These are phyloP conservation scores for Williopsis jadinii DNA, from an alignment of 1,139 yeast species.

Conservation along the genomic window DNA sequence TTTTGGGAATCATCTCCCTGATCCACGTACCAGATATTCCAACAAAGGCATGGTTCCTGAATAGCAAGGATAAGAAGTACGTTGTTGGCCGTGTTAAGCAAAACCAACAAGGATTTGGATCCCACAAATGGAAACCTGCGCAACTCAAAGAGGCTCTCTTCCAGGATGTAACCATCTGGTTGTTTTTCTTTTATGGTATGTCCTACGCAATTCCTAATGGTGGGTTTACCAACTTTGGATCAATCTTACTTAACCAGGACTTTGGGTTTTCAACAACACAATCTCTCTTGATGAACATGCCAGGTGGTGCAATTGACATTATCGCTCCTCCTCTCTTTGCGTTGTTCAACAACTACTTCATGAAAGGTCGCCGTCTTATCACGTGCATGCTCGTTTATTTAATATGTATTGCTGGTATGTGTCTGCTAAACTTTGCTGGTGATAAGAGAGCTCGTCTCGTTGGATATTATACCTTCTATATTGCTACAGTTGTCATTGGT, in stretches of 20 bases:
- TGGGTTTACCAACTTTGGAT: slow-evolving; percentile 39
- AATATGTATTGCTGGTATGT: slow-evolving; percentile 6
- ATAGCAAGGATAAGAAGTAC: slow-evolving; percentile 42
- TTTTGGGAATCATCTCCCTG: slow-evolving; percentile 36
- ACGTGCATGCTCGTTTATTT: slow-evolving; percentile 5
- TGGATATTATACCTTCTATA: slow-evolving; percentile 31
- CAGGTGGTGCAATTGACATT: slow-evolving; percentile 32
- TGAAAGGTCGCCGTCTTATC: slow-evolving; percentile 3
- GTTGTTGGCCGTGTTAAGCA: slow-evolving; percentile 43
- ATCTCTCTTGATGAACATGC: slow-evolving; percentile 33
- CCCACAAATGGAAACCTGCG: slow-evolving; percentile 41
- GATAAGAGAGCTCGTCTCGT: slow-evolving; percentile 21
- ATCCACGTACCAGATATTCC: slow-evolving; percentile 40
- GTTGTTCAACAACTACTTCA: slow-evolving; percentile 2
- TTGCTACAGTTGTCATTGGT: slow-evolving; percentile 5
- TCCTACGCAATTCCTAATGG: slow-evolving; percentile 45
- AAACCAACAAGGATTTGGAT: slow-evolving; percentile 51
- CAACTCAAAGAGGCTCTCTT: slow-evolving; percentile 38
- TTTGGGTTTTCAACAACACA: slow-evolving; percentile 29
- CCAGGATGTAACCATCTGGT: slow-evolving; percentile 37
- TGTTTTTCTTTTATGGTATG: slow-evolving; percentile 34
- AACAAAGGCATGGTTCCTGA: slow-evolving; percentile 42
- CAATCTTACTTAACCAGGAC: slow-evolving; percentile 31
- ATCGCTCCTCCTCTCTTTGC: slow-evolving; percentile 8
- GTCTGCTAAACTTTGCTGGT: slow-evolving; percentile 6